These are phyloP conservation scores for Cercospora nicotianae DNA, from an alignment of 2,329 filamentous ascomycete species.

Conservation along the genomic window DNA sequence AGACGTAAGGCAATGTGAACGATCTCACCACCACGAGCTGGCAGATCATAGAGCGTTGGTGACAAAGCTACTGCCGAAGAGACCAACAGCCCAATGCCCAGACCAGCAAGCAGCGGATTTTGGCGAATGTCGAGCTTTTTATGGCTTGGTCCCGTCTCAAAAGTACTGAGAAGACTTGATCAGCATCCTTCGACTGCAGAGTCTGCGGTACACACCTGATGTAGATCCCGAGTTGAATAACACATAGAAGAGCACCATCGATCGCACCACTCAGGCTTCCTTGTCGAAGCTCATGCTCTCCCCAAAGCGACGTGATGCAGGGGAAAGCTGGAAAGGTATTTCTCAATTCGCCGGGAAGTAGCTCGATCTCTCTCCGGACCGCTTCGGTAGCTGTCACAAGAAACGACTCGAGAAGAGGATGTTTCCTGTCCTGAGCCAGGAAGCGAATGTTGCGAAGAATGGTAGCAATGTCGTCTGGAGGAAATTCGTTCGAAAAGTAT, in stretches of 20 bases:
- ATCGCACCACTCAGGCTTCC: conserved; percentile 48
- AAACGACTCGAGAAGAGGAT: conserved; percentile 45
- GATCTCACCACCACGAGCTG: conserved; percentile 45
- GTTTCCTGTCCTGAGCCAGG: conserved; percentile 42
- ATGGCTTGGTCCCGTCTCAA: not conserved
- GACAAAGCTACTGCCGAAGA: conserved; percentile 47
- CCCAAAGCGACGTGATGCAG: conserved; percentile 39
- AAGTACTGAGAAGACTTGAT: not conserved
- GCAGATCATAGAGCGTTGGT: conserved; percentile 42
- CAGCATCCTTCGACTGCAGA: not conserved
- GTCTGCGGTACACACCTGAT: conserved; percentile 41
- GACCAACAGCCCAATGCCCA: conserved; percentile 50
- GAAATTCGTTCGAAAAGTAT: conserved; percentile 54
- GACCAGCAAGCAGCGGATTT: conserved; percentile 41
- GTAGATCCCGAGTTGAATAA: conserved; percentile 45
- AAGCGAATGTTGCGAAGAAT: conserved; percentile 44
- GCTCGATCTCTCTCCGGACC: conserved; percentile 44
- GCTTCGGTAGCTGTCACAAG: conserved; percentile 44
- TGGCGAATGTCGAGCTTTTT: conserved; percentile 19
- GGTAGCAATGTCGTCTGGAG: conserved; percentile 46
- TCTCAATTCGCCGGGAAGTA: conserved; percentile 35
- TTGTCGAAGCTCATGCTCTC: conserved; percentile 42
- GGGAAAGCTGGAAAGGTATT: conserved; percentile 43
- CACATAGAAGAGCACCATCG: conserved; percentile 48
- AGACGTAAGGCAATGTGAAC: conserved; percentile 50